Evolutionary conservation across 2,329 filamentous ascomycete genomes (phyloP), one percentile per base, ranked within the genome.

Genomic region (Septoria petroselini): DNA sequence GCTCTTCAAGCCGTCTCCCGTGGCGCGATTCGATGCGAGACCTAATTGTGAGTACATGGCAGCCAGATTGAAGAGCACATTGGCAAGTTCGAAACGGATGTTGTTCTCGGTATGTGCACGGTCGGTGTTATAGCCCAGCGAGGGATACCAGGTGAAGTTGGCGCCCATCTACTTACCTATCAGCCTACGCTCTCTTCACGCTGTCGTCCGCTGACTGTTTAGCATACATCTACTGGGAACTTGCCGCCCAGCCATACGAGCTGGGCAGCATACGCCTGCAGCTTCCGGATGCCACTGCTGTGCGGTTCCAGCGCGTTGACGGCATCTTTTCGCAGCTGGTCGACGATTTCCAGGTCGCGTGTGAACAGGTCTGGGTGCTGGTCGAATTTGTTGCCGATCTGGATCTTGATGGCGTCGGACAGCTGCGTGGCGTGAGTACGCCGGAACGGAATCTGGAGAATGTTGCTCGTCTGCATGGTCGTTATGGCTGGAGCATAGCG

Each of bases 381-480:
- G 71, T 97, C 91, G 84, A 97, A 97, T 78, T 97, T 96, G 70
- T 83, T 85, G 54, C 90, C 95, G 65, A 98, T 97, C 74, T 98
- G 97, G 68, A 93, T 85, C 58, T 88, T 89, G 68, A 98, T 90
- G 41, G 90, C 86, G 54, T 82, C 77, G 48, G 88, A 86, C 54
- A 97, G 79, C 52, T 85, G 86, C 33, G 95, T 77, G 50, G 85
- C 79, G 57, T 86, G 83, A 43, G 90, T 91, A 66, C 85, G 87
- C 62, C 91, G 88, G 71, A 97, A 97, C 7, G 91, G 91, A 55
- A 95, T 77, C 67, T 84, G 82, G 48, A 95, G 79, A 57, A 87
- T 82, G 68, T 83, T 85, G 58, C 62, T 62, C 41, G 31, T 58
- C 57, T 63, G 60, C 61, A 63, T 64, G 14, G 30, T 59, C 29